Evolutionary conservation across 495 filamentous ascomycete species (phyloP).

Genomic region (Neurospora hispaniola): DNA sequence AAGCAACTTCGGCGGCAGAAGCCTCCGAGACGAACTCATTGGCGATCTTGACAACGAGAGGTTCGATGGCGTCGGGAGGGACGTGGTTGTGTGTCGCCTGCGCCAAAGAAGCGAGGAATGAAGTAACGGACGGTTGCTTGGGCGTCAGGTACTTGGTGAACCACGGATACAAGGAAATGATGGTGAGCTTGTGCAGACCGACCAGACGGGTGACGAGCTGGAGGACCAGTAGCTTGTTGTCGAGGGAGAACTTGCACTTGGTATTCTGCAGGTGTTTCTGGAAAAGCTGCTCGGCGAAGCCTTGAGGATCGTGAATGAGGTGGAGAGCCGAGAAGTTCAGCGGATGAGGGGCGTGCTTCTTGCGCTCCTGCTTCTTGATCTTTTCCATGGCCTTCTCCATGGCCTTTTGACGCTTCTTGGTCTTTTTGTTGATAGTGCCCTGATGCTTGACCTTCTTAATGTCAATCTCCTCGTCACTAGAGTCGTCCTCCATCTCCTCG

Average conservation of each 20-base stretch:
- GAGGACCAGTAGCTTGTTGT: slow-evolving; percentile 78
- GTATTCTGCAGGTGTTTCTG: slow-evolving; percentile 79
- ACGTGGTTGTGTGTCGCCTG: slow-evolving; percentile 87
- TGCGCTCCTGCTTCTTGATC: slow-evolving; percentile 63
- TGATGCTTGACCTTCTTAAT: slow-evolving; percentile 75
- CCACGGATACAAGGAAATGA: slow-evolving; percentile 54
- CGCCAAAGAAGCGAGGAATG: slow-evolving; percentile 85
- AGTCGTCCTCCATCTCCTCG: slow-evolving; percentile 83
- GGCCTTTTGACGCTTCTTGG: slow-evolving; percentile 68
- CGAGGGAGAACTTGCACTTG: slow-evolving; percentile 79
- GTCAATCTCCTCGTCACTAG: slow-evolving; percentile 71
- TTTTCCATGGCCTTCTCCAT: slow-evolving; percentile 69
- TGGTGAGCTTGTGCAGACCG: slow-evolving; percentile 76
- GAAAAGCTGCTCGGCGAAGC: slow-evolving; percentile 85
- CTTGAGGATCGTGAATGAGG: slow-evolving; percentile 88
- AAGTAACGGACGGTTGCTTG: slow-evolving; percentile 84
- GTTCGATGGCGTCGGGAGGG: slow-evolving; percentile 87
- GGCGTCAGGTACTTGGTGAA: slow-evolving; percentile 87
- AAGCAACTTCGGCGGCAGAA: slow-evolving; percentile 77
- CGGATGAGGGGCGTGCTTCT: slow-evolving; percentile 74
- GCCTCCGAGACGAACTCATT: slow-evolving; percentile 98
- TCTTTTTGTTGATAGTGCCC: slow-evolving; percentile 88
- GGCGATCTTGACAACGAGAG: slow-evolving; percentile 87
- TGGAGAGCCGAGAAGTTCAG: slow-evolving; percentile 96
- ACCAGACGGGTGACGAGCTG: slow-evolving; percentile 85